phyloP scores from a whole-genome alignment of 768 basidiomycete species.

The Tylopilus cervinicoccineus region DNA sequence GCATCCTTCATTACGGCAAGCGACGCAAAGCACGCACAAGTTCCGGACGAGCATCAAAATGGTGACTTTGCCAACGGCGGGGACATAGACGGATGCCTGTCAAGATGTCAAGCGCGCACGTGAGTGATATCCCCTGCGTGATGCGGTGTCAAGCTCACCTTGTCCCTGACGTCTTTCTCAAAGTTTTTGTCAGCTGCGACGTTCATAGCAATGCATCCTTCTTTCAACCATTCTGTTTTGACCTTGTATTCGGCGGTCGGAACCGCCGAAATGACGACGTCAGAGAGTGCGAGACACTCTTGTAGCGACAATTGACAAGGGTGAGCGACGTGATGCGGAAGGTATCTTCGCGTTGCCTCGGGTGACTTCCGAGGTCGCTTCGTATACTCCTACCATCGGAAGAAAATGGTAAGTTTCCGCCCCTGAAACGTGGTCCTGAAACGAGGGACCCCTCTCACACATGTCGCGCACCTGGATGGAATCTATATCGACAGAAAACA shows the following conservation, averaged over 20 bases:
- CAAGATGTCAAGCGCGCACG: background rate
- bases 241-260: conserved; percentile 84
- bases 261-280: conserved; percentile 94
- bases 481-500: conserved; percentile 93
- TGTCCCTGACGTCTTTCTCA: conserved; percentile 86
- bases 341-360: conserved; percentile 53
- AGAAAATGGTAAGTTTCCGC: background rate
- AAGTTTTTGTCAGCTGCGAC: conserved; percentile 97
- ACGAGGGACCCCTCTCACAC: background rate
- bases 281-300: conserved; percentile 79
- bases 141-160: conserved; percentile 47
- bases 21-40: conserved; percentile 51
- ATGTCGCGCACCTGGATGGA: conserved; percentile 65
- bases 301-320: conserved; percentile 65
- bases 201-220: conserved; percentile 91
- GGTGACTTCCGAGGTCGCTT: conserved; percentile 64
- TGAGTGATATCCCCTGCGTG: conserved; percentile 8
- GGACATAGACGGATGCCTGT: conserved; percentile 87
- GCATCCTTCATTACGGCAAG: conserved; percentile 1
- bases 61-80: conserved; percentile 96
- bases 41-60: conserved; percentile 97
- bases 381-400: conserved; percentile 70
- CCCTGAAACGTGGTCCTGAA: background rate
- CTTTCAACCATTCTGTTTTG: conserved; percentile 84
- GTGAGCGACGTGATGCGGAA: conserved; percentile 81